Conservation (phyloP, 805 yeast genomes). For the Saturnispora dispora region DNA sequence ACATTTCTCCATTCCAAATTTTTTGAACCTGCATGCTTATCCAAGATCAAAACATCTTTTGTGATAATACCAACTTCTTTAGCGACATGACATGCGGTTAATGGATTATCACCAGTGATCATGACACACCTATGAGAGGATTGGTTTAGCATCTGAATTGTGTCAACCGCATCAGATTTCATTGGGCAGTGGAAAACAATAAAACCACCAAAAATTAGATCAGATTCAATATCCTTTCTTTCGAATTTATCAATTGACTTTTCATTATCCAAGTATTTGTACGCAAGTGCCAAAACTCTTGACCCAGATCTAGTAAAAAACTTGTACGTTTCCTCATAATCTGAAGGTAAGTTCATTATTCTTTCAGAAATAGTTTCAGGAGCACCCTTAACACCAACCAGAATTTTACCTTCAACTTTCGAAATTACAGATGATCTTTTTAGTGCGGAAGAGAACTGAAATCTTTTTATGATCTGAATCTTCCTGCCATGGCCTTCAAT, state of each 20-base stretch:
- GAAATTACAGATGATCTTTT: slow-evolving; percentile 92
- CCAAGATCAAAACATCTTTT: slow-evolving; percentile 77
- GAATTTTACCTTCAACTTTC: slow-evolving; percentile 37
- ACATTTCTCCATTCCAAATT: slow-evolving; percentile 80
- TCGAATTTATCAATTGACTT: slow-evolving; percentile 47
- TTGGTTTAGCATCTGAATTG: slow-evolving; percentile 86
- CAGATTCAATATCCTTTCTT: slow-evolving; percentile 70
- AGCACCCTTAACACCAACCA: slow-evolving; percentile 94
- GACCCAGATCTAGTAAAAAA: slow-evolving; percentile 92
- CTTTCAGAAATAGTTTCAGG: slow-evolving; percentile 88
- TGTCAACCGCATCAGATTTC: slow-evolving; percentile 85
- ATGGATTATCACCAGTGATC: slow-evolving; percentile 98
- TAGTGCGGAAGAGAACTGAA: slow-evolving; percentile 93
- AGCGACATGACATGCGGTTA: slow-evolving; percentile 97
- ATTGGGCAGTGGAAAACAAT: slow-evolving; percentile 96
- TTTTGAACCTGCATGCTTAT: slow-evolving; percentile 46
- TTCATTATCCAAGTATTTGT: slow-evolving; percentile 50
- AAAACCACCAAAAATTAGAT: slow-evolving; percentile 79
- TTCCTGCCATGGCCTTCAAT: slow-evolving; percentile 39
- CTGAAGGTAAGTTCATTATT: slow-evolving; percentile 59
- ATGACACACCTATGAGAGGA: slow-evolving; percentile 92
- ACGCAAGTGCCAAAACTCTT: slow-evolving; percentile 92
- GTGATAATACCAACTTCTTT: slow-evolving; percentile 83
- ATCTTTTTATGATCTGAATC: slow-evolving; percentile 76
- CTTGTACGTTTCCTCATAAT: slow-evolving; percentile 79